Evolutionary conservation across 306 rosid genomes (phyloP).

Genomic region (Casuarina equisetifolia): DNA sequence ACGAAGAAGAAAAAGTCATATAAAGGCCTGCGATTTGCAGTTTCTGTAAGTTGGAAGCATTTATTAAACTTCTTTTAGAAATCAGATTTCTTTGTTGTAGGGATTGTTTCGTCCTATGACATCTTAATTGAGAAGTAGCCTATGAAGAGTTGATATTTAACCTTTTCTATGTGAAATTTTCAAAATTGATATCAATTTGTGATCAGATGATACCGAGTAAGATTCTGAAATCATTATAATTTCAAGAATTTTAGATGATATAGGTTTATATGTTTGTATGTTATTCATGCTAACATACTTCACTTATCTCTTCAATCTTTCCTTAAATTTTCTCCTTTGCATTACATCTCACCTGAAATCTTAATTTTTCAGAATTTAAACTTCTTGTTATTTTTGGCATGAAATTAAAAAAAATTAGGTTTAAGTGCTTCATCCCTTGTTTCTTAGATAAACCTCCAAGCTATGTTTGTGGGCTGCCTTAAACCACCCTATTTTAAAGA

Average conservation of each 20-base stretch:
- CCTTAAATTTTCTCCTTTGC: no score
- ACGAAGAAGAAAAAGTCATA: slow-evolving; percentile 22
- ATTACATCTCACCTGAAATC: no score
- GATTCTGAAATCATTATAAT: not conserved
- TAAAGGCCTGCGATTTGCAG: slow-evolving; percentile 32
- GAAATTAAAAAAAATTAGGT: no score
- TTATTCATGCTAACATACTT: no score
- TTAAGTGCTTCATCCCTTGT: no score
- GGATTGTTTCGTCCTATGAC: not conserved
- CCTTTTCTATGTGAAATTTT: not conserved
- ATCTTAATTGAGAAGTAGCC: not conserved
- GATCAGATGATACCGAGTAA: not conserved
- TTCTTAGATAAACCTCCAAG: not conserved
- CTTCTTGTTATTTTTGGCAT: no score
- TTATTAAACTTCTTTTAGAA: not conserved
- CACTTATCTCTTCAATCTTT: no score
- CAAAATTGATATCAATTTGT: not conserved
- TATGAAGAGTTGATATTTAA: not conserved
- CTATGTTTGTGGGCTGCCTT: no score
- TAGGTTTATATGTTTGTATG: no score
- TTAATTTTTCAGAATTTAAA: no score
- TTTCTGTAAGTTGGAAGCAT: slow-evolving; percentile 29
- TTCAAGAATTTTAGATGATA: not conserved
- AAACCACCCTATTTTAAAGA: no score
- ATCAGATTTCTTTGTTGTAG: not conserved